phyloP scores from a whole-genome alignment of 2,329 filamentous ascomycete genomes.

The Paracamarosporium sp. region DNA sequence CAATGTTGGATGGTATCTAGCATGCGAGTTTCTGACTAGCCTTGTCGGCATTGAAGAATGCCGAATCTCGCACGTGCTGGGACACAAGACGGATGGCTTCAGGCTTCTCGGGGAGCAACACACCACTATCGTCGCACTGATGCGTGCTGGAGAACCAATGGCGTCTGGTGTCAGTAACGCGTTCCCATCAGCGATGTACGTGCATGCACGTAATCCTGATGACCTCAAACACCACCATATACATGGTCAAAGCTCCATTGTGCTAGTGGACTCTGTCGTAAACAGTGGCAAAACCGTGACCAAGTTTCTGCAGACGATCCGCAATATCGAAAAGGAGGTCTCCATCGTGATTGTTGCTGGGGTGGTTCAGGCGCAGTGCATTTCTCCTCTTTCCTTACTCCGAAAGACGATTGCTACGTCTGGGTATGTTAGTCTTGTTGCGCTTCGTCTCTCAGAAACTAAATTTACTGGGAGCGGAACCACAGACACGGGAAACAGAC shows the following conservation, averaged over 20 bases:
- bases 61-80: constrained; percentile 61
- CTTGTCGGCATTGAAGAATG: constrained; percentile 60
- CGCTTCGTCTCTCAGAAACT: constrained; percentile 64
- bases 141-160: constrained; percentile 68
- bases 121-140: constrained; percentile 64
- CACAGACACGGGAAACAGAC: constrained; percentile 66
- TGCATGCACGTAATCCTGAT: constrained; percentile 52
- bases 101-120: constrained; percentile 54
- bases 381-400: too few species aligned
- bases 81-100: constrained; percentile 52
- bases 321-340: constrained; percentile 45
- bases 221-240: constrained; percentile 49
- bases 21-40: constrained; percentile 55
- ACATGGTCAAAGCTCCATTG: constrained; percentile 39
- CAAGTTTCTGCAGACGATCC: constrained; percentile 58
- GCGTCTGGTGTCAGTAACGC: constrained; percentile 62
- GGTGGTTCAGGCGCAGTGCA: constrained; percentile 55
- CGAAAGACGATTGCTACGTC: constrained; percentile 8
- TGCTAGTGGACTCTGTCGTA: constrained; percentile 67
- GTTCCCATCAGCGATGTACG: constrained; percentile 60
- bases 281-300: constrained; percentile 61
- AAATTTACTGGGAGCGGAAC: constrained; percentile 59
- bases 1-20: constrained; percentile 61
- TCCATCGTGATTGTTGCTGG: constrained; percentile 63
- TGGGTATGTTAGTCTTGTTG: constrained; percentile 47